phyloP scores from a whole-genome alignment of 495 filamentous ascomycete species.

The Staphylotrichum tortipilum region DNA sequence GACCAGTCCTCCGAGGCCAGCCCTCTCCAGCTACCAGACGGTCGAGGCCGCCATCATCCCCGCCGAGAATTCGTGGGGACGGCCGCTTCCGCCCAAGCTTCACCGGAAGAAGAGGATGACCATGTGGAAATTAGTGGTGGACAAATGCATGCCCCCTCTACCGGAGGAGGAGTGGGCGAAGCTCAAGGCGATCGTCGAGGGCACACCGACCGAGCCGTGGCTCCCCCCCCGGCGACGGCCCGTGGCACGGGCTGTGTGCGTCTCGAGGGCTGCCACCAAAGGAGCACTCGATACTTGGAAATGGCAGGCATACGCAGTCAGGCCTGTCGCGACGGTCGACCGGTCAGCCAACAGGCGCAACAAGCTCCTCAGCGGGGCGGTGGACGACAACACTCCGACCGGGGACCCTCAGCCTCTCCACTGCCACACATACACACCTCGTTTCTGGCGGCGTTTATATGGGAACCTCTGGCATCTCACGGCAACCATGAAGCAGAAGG shows the following conservation, averaged over 20 bases:
- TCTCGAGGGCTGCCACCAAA: neutral
- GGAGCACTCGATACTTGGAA: conserved; percentile 9
- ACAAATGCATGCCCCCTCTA: conserved; percentile 62
- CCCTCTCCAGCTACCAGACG: conserved; percentile 33
- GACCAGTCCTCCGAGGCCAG: conserved; percentile 16
- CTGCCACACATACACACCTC: conserved; percentile 15
- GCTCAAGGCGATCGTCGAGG: conserved; percentile 51
- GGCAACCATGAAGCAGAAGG: conserved; percentile 22
- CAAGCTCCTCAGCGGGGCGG: conserved; percentile 27
- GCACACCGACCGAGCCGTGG: conserved; percentile 37
- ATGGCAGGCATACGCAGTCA: conserved; percentile 19
- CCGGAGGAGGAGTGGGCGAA: conserved; percentile 54
- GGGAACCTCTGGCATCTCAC: conserved; percentile 27
- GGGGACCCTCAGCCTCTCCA: conserved; percentile 23
- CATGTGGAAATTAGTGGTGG: conserved; percentile 50
- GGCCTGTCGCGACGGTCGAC: conserved; percentile 15
- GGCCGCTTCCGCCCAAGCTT: conserved; percentile 45
- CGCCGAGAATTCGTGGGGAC: conserved; percentile 54
- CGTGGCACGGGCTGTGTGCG: conserved; percentile 2
- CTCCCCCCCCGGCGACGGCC: conserved; percentile 22
- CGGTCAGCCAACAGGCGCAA: conserved; percentile 7
- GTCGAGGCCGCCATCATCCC: conserved; percentile 46
- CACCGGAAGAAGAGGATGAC: conserved; percentile 48
- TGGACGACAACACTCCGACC: conserved; percentile 28
- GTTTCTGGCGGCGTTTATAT: conserved; percentile 26